Conservation (phyloP, 2,329 filamentous ascomycete species). For the Fusarium longipes region DNA sequence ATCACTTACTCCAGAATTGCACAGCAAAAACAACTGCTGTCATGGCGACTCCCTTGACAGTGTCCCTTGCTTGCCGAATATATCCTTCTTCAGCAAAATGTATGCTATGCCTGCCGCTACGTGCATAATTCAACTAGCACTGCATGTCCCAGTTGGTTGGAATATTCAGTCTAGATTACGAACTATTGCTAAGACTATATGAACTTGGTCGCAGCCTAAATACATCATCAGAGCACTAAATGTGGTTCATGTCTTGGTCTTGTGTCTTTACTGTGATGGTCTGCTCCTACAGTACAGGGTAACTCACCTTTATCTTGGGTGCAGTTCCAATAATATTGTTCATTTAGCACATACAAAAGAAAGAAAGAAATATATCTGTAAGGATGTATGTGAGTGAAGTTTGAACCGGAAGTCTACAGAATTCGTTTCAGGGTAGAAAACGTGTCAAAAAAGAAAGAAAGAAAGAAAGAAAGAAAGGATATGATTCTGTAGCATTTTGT, state of each 20-base stretch:
- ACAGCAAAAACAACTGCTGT: constrained; percentile 9
- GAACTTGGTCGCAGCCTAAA: not conserved
- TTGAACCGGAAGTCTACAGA: no score
- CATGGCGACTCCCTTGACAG: constrained; percentile 16
- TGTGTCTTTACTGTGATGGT: not conserved
- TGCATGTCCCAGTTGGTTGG: constrained; percentile 10
- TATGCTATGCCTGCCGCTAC: not conserved
- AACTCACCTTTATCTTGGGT: not conserved
- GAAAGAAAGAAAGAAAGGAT: no score
- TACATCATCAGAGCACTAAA: not conserved
- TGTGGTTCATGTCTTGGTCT: not conserved
- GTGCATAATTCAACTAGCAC: not conserved
- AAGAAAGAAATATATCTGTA: not conserved
- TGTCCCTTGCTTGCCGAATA: not conserved
- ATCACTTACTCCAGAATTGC: not conserved
- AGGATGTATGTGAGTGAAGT: no score
- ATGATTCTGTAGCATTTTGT: no score
- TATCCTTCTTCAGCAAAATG: constrained; percentile 2
- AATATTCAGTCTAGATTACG: not conserved
- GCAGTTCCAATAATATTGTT: not conserved
- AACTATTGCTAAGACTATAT: constrained; percentile 2
- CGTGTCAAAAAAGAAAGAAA: no score
- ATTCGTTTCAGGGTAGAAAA: no score
- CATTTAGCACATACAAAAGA: not conserved
- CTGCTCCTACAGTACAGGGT: not conserved